phyloP scores from a whole-genome alignment of 2,329 filamentous ascomycete genomes.

The Aspergillus tamarii region DNA sequence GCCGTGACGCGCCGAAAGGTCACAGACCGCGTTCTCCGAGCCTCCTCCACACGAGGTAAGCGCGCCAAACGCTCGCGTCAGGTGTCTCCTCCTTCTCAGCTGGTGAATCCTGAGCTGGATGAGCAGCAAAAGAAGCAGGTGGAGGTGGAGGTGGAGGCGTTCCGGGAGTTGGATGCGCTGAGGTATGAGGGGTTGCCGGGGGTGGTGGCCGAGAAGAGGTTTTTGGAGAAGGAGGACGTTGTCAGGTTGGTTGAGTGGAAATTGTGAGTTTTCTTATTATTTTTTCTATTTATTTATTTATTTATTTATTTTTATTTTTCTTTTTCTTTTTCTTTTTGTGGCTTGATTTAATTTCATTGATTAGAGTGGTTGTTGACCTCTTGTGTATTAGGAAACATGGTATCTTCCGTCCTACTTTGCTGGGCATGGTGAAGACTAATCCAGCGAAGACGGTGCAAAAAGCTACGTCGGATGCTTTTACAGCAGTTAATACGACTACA shows the following conservation, averaged over 20 bases:
- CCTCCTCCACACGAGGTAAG: background rate
- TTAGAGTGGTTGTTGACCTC: background rate
- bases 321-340: background rate
- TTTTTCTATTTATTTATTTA: too few species aligned
- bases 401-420: slow-evolving; percentile 41
- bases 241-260: slow-evolving; percentile 49
- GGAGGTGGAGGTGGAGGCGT: slow-evolving; percentile 27
- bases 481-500: slow-evolving; percentile 14
- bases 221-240: slow-evolving; percentile 40
- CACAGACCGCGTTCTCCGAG: background rate
- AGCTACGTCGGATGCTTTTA: slow-evolving; percentile 34
- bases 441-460: slow-evolving; percentile 26
- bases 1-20: slow-evolving; percentile 29
- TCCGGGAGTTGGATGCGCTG: slow-evolving; percentile 40
- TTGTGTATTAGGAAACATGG: slow-evolving; percentile 41
- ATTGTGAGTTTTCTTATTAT: slow-evolving; percentile 40
- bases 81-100: background rate
- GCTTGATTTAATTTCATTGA: slow-evolving; percentile 19
- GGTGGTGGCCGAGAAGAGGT: slow-evolving; percentile 24
- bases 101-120: background rate
- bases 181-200: slow-evolving; percentile 41
- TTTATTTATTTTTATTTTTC: too few species aligned
- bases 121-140: slow-evolving; percentile 13
- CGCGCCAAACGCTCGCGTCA: slow-evolving; percentile 8
- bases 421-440: slow-evolving; percentile 46